Percentiles rank a stretch among this genome's conserved stretches.
phyloP scores from a whole-genome alignment of 2,329 filamentous ascomycete species.

The Aspergillus texensis region DNA sequence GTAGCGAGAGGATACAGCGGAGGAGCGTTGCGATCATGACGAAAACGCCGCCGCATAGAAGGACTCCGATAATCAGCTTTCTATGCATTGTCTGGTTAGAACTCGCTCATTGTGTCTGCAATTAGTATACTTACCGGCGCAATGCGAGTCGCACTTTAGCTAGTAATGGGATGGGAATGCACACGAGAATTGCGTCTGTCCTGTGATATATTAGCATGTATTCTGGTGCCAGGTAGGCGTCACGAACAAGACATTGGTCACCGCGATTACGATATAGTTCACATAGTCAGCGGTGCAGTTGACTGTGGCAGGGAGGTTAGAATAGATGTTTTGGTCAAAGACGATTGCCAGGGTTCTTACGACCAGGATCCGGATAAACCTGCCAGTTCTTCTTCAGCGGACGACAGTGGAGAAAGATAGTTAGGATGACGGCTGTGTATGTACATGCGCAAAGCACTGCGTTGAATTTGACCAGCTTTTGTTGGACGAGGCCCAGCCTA shows the following conservation, averaged over 20 bases:
- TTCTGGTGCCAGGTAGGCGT: no score
- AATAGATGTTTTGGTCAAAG: background rate
- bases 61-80: constrained; percentile 43
- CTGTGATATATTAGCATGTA: background rate
- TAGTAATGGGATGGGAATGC: constrained; percentile 46
- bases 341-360: constrained; percentile 18
- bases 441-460: constrained; percentile 32
- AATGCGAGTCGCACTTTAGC: constrained; percentile 44
- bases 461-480: constrained; percentile 42
- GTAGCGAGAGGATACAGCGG: constrained; percentile 45
- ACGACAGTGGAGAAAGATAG: constrained; percentile 41
- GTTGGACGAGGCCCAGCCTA: constrained; percentile 42
- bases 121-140: constrained; percentile 23
- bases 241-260: constrained; percentile 41
- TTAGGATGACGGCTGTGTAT: constrained; percentile 37
- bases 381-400: constrained; percentile 47
- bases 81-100: constrained; percentile 7
- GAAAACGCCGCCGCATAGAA: constrained; percentile 50
- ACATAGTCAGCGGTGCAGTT: constrained; percentile 39
- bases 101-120: background rate
- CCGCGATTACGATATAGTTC: constrained; percentile 43
- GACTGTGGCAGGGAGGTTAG: background rate
- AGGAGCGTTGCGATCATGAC: constrained; percentile 47
- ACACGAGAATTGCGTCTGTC: constrained; percentile 23
- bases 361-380: constrained; percentile 45